Evolutionary conservation across 1,139 yeast genomes (phyloP).

Genomic region (Protomyces gravidus): DNA sequence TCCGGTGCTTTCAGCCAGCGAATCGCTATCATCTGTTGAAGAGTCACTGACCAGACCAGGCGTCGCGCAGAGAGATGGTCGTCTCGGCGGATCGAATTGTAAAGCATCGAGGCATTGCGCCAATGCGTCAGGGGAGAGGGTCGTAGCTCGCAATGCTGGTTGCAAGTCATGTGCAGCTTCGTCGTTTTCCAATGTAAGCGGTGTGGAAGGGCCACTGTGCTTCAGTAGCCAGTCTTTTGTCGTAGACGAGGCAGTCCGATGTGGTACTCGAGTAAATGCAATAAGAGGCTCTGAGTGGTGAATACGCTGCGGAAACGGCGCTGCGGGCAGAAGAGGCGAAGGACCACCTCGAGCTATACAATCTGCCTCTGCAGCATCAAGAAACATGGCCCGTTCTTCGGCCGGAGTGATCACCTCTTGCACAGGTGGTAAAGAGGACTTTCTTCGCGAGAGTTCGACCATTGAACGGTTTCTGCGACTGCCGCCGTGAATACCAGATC

Average conservation of each 20-base stretch:
- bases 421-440: neutral
- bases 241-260: neutral
- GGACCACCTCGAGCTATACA: neutral
- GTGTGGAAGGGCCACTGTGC: neutral
- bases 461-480: neutral
- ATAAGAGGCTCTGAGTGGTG: neutral
- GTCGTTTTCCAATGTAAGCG: neutral
- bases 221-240: neutral
- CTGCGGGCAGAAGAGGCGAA: neutral
- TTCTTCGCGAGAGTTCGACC: neutral
- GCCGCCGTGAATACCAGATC: neutral
- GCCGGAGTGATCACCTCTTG: neutral
- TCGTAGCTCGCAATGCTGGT: neutral
- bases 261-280: neutral
- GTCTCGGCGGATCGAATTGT: neutral
- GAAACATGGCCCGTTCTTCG: neutral
- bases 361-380: neutral
- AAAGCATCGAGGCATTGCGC: neutral
- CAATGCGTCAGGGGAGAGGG: neutral
- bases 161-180: neutral
- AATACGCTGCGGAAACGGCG: neutral
- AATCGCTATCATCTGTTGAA: neutral
- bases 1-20: neutral
- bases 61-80: neutral
- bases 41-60: neutral